Base-by-base conservation (phyloP, 495 filamentous ascomycete species). In the Penicillium steckii region DNA sequence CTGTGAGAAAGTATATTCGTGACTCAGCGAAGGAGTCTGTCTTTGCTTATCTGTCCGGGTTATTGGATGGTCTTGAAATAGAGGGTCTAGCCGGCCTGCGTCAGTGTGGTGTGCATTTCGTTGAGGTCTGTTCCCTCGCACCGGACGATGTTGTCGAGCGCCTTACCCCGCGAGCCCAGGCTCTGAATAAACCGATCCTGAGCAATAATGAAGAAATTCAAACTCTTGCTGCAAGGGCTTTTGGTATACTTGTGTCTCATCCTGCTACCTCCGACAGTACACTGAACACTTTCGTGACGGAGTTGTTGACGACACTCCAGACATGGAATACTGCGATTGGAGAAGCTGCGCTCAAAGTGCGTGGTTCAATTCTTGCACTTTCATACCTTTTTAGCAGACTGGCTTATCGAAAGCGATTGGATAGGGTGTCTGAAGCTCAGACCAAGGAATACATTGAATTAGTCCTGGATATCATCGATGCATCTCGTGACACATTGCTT, bases 191-290 rank as follows among this genome's bases (percentile, higher is more conserved):
- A n/a, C 66, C 84, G 3, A 73, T 91, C 44, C 76, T 71, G 33
- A 89, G 87, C 24, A 93, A 88, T 70, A 83, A 87, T 55, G 76
- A 80, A 35, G 77, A 81, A 15, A 73, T 85, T 8, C 78, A 91
- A 27, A 68, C 71, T 33, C 71, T 81, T 13, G 82, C 85, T 7
- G 83, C 90, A 24, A 82, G 84, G 44, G 80, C 85, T 0, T 86
- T 93, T 55, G 94, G 94, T 3, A 83, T 97, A 21, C 69, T 97
- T 2, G 84, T 81, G 3, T 85, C 89, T 2, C 85, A 91, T 57
- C 73, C 78, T 18, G 58, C 73, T 46, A 75, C 76, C 21, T 15
- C 68, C 8, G 60, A 70, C 13, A 50, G 50, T 3, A 47, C 67
- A 4, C 50, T 83, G 13, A 50, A 57, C 7, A 62, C 57, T n/a